Evolutionary conservation across 345 rosid genomes (phyloP).

Genomic region (Garcia nutans): DNA sequence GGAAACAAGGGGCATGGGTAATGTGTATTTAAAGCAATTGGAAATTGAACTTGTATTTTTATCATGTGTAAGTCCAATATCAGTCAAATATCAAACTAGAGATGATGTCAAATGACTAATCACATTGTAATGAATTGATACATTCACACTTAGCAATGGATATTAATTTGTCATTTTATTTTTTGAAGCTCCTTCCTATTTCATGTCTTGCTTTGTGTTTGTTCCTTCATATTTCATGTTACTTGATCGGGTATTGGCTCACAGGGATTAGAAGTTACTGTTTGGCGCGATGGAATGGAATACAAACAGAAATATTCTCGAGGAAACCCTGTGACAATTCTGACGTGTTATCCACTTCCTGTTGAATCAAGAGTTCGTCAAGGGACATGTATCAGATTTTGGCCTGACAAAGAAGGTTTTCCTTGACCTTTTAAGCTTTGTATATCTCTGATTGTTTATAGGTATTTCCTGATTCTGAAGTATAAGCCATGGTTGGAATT

Average conservation of each 20-base stretch:
- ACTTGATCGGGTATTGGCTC: slow-evolving; percentile 19
- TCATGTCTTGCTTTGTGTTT: slow-evolving; percentile 8
- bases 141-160: neutral
- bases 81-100: neutral
- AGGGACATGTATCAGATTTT: slow-evolving; percentile 83
- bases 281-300: slow-evolving; percentile 89
- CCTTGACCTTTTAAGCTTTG: slow-evolving; percentile 7
- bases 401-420: slow-evolving; percentile 97
- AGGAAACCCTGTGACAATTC: slow-evolving; percentile 70
- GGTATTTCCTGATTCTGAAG: slow-evolving; percentile 5
- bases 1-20: neutral
- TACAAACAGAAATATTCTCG: slow-evolving; percentile 80
- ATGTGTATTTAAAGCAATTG: neutral
- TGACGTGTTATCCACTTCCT: slow-evolving; percentile 52
- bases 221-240: neutral
- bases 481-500: slow-evolving; percentile 16
- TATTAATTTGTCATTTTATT: neutral
- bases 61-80: neutral
- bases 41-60: neutral
- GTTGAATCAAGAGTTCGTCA: slow-evolving; percentile 52
- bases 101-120: neutral
- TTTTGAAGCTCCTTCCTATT: neutral
- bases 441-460: slow-evolving; percentile 4
- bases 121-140: neutral
- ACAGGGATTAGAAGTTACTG: slow-evolving; percentile 77